Base-by-base conservation (phyloP, 192 early-diverging fungal genomes). In the Coemansia sp. region DNA sequence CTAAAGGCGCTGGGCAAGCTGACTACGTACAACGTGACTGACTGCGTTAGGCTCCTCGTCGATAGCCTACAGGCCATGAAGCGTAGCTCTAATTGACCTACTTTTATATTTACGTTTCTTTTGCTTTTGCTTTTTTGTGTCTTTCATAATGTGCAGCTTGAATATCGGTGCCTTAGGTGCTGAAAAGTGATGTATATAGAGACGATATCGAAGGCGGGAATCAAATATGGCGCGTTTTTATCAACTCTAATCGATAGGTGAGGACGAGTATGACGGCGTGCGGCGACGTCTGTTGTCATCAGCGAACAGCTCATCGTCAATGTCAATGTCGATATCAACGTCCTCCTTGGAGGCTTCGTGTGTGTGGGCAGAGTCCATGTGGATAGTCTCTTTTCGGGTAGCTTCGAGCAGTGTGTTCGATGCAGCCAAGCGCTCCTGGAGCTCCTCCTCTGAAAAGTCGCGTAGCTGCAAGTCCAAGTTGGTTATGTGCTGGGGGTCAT, bases 391-490 rank as follows among this genome's bases (percentile, higher is more conserved):
- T 51, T 78, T 70, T 54, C 58, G 61, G 42, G 69, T 66, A 2
- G 59, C 27, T 20, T 65, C 62, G 46, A 70, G 70, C 47, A 78
- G 64, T 27, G 27, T 60, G 59, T 67, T 72, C 36, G 35, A 42
- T 0, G 76, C 64, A 4, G 45, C 43, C 20, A 70, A 9, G 35
- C 74, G 79, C 6, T 70, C 65, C 42, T 76, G 67, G n/a, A 67
- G 59, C 60, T 82, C 79, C 7, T 76, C 71, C 47, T 76, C 71
- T 0, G 70, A 65, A 29, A 76, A 64, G 11, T 73, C 79, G 47
- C 79, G 70, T 59, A 76, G 58, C 59, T 82, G 74, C 45, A 82
- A 59, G 27, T 57, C 67, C 36, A 82, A 17, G 37, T 54, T 70
- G 42, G 74, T 73, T 60, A 73, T 42, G 43, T 41, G 63, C 27